Conservation (phyloP, 352 stramenopile species). For the Phytophthora fragariaefolia region DNA sequence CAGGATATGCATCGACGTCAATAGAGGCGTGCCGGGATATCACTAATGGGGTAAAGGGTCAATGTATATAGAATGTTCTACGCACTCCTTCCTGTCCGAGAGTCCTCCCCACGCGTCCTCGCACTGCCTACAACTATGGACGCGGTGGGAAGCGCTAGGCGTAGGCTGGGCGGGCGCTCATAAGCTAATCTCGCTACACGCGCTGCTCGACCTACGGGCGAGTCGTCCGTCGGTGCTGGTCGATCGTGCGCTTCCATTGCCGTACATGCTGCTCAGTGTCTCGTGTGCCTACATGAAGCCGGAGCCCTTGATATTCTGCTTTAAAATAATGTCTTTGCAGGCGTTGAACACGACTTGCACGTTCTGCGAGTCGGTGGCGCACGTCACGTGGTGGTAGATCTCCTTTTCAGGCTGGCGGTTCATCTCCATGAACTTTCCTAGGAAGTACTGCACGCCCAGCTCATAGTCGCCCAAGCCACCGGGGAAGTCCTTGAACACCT, state of each 20-base stretch:
- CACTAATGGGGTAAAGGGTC: conserved; percentile 20
- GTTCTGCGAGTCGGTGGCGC: conserved; percentile 97
- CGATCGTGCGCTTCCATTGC: conserved; percentile 33
- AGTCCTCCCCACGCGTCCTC: conserved; percentile 16
- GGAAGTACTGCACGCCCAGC: conserved; percentile 90
- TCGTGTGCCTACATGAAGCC: conserved; percentile 81
- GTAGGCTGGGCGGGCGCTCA: conserved; percentile 25
- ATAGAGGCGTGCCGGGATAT: neutral
- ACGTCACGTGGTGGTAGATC: conserved; percentile 97
- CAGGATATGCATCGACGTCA: neutral
- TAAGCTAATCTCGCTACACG: conserved; percentile 29
- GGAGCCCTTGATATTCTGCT: conserved; percentile 93
- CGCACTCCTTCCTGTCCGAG: conserved; percentile 32
- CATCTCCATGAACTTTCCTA: conserved; percentile 95
- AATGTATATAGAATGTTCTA: conserved; percentile 48
- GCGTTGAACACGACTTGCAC: conserved; percentile 97
- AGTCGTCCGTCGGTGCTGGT: conserved; percentile 24
- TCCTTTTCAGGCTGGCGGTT: conserved; percentile 93
- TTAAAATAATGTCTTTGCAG: conserved; percentile 96
- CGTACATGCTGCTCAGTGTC: conserved; percentile 21
- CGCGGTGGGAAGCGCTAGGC: conserved; percentile 17
- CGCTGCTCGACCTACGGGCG: conserved; percentile 17
- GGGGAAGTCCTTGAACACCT: conserved; percentile 92
- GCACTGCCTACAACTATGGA: conserved; percentile 23
- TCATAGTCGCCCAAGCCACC: conserved; percentile 89